Evolutionary conservation across 306 rosid species (phyloP), one percentile per base, ranked within the genome.

Genomic region (Vigna radiata): DNA sequence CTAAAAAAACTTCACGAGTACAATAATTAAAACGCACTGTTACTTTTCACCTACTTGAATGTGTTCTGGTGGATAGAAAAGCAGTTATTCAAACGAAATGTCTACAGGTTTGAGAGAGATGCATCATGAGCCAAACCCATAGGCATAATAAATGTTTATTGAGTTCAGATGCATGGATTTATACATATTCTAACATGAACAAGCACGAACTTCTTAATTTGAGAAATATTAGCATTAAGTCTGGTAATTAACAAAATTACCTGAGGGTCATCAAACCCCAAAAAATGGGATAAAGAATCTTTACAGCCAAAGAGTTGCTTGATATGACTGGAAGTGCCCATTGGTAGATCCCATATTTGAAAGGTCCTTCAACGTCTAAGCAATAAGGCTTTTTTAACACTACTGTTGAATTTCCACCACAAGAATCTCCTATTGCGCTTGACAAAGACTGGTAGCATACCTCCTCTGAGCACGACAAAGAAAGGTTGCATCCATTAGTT

Each of bases 311-410:
- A 0, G 99, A 96, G 56, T 96, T 89, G 85, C 99, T 92, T 29
- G 99, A 96, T 58, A 96, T 92, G 78, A 96, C 98, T 0, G 99
- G 99, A 78, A 96, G 99, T 70, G 99, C 99, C 98, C 92, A 91
- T 70, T 90, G 85, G 82, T 96, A 96, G 79, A 96, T 96, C 33
- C 99, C 99, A 80, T 89, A 96, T 47, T 82, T 82, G 90, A 79
- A 96, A 4, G 97, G 91, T 16, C 97, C 99, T 5, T 85, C 8
- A 47, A 60, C 89, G 77, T 96, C 98, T 49, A 96, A 84, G 83
- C 99, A 96, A 19, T 86, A 1, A 7, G 98, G 94, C 89, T 82
- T 88, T 75, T 55, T 23, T 10, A 44, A 44, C 15, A 27, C 56
- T n/a, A 37, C 15, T 37, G 92, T 80, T 27, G 90, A 60, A 77